phyloP scores from a whole-genome alignment of 495 filamentous ascomycete species.

The Cairneyella variabilis region DNA sequence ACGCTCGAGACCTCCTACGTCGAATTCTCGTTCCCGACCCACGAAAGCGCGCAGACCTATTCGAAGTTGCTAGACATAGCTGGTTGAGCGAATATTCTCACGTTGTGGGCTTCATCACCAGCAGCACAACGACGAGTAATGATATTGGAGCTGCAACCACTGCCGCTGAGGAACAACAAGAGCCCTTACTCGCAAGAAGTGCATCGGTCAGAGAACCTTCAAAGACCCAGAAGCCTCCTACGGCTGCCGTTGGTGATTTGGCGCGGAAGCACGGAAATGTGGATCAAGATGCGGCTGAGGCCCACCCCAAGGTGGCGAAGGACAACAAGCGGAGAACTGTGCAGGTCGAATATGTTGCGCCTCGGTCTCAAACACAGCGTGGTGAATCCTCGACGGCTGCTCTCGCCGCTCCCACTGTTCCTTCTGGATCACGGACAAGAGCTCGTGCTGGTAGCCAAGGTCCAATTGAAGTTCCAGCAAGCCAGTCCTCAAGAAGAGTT shows the following conservation, averaged over 20 bases:
- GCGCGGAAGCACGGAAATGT: constrained; percentile 71
- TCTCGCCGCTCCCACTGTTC: constrained; percentile 19
- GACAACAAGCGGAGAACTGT: constrained; percentile 93
- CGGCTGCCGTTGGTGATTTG: constrained; percentile 60
- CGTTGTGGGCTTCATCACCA: constrained; percentile 93
- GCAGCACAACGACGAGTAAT: constrained; percentile 79
- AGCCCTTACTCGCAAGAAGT: constrained; percentile 71
- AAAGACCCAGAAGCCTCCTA: constrained; percentile 54
- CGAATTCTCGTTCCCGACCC: constrained; percentile 97
- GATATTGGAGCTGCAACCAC: constrained; percentile 85
- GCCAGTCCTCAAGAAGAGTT: constrained; percentile 25
- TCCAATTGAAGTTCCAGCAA: constrained; percentile 27
- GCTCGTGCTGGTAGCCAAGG: constrained; percentile 31
- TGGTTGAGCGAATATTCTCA: constrained; percentile 96
- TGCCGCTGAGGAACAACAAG: constrained; percentile 57
- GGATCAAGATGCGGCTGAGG: constrained; percentile 60
- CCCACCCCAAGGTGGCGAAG: constrained; percentile 59
- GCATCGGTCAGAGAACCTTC: constrained; percentile 87
- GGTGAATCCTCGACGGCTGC: constrained; percentile 42
- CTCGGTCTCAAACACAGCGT: constrained; percentile 72
- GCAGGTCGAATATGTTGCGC: constrained; percentile 96
- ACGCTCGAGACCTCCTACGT: constrained; percentile 87
- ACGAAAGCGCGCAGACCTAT: constrained; percentile 89
- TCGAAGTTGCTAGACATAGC: constrained; percentile 96
- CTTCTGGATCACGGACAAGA: constrained; percentile 25